Evolutionary conservation across 768 basidiomycete species (phyloP).

Genomic region (Dendrothele bispora): DNA sequence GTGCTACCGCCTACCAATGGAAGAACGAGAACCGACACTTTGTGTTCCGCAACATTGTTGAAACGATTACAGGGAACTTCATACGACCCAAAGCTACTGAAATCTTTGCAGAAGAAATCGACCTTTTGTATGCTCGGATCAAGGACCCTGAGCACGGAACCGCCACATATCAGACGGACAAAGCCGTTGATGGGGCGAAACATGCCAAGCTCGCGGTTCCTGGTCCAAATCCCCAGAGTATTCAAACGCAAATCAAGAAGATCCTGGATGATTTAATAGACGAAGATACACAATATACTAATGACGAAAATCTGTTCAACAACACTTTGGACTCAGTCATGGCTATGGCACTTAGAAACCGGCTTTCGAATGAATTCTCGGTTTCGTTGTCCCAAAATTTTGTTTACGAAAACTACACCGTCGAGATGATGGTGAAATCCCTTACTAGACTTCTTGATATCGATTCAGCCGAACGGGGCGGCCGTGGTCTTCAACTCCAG

Average conservation of each 20-base stretch:
- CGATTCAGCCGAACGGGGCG: background rate
- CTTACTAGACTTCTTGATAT: background rate
- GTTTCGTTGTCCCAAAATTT: slow-evolving; percentile 7
- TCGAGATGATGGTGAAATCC: slow-evolving; percentile 2
- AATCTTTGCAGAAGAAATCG: slow-evolving; percentile 10
- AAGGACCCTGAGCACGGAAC: no score
- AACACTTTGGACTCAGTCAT: slow-evolving; percentile 10
- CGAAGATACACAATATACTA: background rate
- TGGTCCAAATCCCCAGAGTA: background rate
- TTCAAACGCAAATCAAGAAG: slow-evolving; percentile 4
- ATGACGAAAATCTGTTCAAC: slow-evolving; percentile 12
- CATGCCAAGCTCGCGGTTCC: background rate
- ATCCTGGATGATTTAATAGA: slow-evolving; percentile 9
- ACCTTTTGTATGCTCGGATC: slow-evolving; percentile 8
- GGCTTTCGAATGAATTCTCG: slow-evolving; percentile 6
- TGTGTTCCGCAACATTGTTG: no score
- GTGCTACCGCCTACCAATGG: background rate
- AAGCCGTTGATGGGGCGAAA: no score
- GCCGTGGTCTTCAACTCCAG: slow-evolving; percentile 3
- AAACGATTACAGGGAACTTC: slow-evolving; percentile 12
- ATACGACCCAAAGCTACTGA: slow-evolving; percentile 12
- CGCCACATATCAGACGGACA: background rate
- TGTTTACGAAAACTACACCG: slow-evolving; percentile 11
- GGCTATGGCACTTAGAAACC: slow-evolving; percentile 9
- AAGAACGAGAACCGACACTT: background rate